A percentile compares a stretch with the other conserved stretches of the same genome.
Conservation (phyloP, 768 basidiomycete species). For the Boletus bicolor region DNA sequence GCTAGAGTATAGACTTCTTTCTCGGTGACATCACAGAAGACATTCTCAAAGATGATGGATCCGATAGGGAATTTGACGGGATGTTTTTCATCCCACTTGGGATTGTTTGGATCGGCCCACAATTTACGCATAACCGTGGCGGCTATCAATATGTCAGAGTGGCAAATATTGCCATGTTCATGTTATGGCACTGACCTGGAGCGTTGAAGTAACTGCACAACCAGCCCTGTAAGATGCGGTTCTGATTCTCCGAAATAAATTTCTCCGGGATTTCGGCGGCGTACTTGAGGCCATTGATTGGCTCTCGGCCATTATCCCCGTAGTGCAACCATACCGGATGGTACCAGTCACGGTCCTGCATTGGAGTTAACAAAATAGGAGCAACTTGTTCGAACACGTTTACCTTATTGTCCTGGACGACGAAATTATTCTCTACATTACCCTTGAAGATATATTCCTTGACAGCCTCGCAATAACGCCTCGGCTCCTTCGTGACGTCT, state of each 20-base stretch:
- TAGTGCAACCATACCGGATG: conserved; percentile 3
- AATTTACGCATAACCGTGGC: not conserved
- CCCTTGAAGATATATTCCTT: not conserved
- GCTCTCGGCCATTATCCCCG: not conserved
- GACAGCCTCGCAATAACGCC: not conserved
- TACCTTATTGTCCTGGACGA: not conserved
- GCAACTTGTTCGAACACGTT: not conserved
- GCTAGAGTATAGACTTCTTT: not conserved
- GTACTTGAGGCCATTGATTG: not conserved
- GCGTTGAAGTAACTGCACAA: not conserved
- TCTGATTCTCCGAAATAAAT: not conserved
- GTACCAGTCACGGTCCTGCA: not conserved
- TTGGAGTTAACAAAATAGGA: not conserved
- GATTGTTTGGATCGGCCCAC: not conserved
- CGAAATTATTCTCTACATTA: not conserved
- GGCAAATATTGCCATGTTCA: not conserved
- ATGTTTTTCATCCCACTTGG: not conserved
- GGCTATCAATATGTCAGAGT: not conserved
- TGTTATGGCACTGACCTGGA: not conserved
- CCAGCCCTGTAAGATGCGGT: not conserved
- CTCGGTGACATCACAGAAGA: not conserved
- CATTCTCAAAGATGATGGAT: not conserved
- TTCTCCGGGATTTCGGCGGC: not conserved
- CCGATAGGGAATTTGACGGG: not conserved
- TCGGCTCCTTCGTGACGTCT: not conserved